Conservation (phyloP, 2,329 filamentous ascomycete genomes). For the Colletotrichum aenigma region DNA sequence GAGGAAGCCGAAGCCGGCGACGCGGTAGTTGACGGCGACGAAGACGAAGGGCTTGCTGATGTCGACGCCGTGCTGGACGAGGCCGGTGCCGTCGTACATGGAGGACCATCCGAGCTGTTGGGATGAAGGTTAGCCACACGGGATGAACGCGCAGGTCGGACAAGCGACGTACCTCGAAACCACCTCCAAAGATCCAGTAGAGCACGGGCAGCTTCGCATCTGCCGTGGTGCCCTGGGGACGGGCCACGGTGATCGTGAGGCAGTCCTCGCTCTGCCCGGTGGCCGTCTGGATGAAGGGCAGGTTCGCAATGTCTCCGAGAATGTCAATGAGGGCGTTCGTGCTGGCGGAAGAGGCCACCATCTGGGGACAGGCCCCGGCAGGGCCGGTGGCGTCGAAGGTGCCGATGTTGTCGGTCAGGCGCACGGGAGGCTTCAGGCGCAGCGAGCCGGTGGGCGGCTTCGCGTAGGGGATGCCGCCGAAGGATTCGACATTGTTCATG, state of each 20-base stretch:
- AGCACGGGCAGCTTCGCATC: slow-evolving; percentile 56
- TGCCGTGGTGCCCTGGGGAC: slow-evolving; percentile 46
- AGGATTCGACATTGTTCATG: slow-evolving; percentile 52
- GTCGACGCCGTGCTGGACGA: slow-evolving; percentile 37
- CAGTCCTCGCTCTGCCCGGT: slow-evolving; percentile 56
- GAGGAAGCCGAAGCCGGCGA: slow-evolving; percentile 67
- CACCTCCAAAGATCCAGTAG: slow-evolving; percentile 63
- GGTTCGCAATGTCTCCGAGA: slow-evolving; percentile 42
- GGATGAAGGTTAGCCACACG: neutral
- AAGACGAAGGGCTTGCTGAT: slow-evolving; percentile 63
- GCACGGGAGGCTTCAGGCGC: slow-evolving; percentile 64
- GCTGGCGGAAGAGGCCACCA: slow-evolving; percentile 36
- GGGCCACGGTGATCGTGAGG: slow-evolving; percentile 50
- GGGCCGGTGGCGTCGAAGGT: slow-evolving; percentile 54
- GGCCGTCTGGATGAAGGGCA: slow-evolving; percentile 47
- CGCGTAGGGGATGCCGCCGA: slow-evolving; percentile 69
- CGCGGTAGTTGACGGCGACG: slow-evolving; percentile 68
- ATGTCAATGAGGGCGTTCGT: slow-evolving; percentile 34
- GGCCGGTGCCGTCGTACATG: slow-evolving; percentile 39
- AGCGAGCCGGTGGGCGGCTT: slow-evolving; percentile 61
- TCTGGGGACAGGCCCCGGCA: slow-evolving; percentile 63
- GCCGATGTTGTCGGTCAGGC: slow-evolving; percentile 52
- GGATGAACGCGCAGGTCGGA: neutral
- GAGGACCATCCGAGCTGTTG: slow-evolving; percentile 30
- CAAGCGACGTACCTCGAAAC: slow-evolving; percentile 35